phyloP scores from a whole-genome alignment of 768 basidiomycete species.

The Xerocomus spinulosus region DNA sequence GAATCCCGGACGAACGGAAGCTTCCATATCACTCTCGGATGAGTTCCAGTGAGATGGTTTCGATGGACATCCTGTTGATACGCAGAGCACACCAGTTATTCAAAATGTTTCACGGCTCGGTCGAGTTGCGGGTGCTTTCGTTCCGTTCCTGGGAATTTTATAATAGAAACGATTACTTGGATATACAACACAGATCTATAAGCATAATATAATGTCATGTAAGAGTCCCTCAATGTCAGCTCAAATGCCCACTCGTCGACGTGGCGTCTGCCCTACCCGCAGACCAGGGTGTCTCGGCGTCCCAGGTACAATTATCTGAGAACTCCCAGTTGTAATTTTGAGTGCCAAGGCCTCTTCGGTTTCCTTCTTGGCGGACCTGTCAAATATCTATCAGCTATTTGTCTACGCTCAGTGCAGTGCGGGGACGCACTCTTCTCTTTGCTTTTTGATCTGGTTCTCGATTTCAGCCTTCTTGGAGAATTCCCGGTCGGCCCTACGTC shows the following conservation, averaged over 20 bases:
- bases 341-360: slow-evolving; percentile 55
- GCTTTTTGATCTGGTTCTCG: slow-evolving; percentile 85
- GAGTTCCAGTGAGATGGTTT: slow-evolving; percentile 1
- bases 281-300: slow-evolving; percentile 72
- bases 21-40: slow-evolving; percentile 20
- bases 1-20: slow-evolving; percentile 7
- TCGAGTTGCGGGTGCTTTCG: background rate
- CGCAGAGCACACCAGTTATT: background rate
- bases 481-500: slow-evolving; percentile 78
- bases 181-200: background rate
- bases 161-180: background rate
- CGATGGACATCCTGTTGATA: slow-evolving; percentile 8
- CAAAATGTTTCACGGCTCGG: slow-evolving; percentile 1
- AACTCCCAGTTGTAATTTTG: slow-evolving; percentile 50
- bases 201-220: background rate
- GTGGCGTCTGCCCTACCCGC: slow-evolving; percentile 71
- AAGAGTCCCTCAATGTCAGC: background rate
- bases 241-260: slow-evolving; percentile 65
- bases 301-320: slow-evolving; percentile 73
- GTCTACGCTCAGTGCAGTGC: slow-evolving; percentile 1
- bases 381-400: slow-evolving; percentile 6
- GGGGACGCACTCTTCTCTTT: slow-evolving; percentile 58
- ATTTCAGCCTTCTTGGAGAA: slow-evolving; percentile 90
- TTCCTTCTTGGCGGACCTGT: slow-evolving; percentile 58
- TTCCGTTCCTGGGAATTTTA: slow-evolving; percentile 10